Evolutionary conservation across 306 rosid species (phyloP), one percentile per base, ranked within the genome.

Genomic region (Pterocarpus santalinus): DNA sequence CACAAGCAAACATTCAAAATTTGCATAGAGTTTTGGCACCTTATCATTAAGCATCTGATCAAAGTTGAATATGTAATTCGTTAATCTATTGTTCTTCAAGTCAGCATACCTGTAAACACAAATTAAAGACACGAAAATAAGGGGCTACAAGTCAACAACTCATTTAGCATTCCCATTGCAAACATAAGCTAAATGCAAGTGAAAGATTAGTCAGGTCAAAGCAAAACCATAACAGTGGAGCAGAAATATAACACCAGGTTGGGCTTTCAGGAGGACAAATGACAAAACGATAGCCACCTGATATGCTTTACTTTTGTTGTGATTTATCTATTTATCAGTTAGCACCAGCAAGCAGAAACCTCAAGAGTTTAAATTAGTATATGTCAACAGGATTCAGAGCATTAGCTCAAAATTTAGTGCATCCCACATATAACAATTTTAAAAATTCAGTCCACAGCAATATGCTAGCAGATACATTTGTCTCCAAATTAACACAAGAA

Each of bases 21-120:
- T 13, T 52, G 60, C 68, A 72, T 8, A 47, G 33, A 44, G 85
- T 61, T 44, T 57, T 61, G 14, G 61, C 66, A 95, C 98, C 98
- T 95, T 93, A 78, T 95, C 98, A 82, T 56, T 96, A 58, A 96
- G 94, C 98, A 96, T 96, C 83, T 92, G 99, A 85, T 94, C 92
- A 62, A 93, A 96, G 90, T 88, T 94, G 89, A 96, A 96, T 0
- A 91, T 93, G 88, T 96, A 96, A 87, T 92, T 90, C 65, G 98
- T 93, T 77, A 86, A 77, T 82, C 99, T 93, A 75, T 96, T 96
- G 85, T 87, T 96, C 90, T 92, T 96, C 83, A 96, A 81, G 79
- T 96, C 99, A 75, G 99, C 99, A 86, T 94, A 96, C 91, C 97
- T 93, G 92, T 78, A 75, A 84, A 86, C 77, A 83, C 79, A 84